Evolutionary conservation across 495 filamentous ascomycete species (phyloP).

Genomic region (Penicillium steckii): DNA sequence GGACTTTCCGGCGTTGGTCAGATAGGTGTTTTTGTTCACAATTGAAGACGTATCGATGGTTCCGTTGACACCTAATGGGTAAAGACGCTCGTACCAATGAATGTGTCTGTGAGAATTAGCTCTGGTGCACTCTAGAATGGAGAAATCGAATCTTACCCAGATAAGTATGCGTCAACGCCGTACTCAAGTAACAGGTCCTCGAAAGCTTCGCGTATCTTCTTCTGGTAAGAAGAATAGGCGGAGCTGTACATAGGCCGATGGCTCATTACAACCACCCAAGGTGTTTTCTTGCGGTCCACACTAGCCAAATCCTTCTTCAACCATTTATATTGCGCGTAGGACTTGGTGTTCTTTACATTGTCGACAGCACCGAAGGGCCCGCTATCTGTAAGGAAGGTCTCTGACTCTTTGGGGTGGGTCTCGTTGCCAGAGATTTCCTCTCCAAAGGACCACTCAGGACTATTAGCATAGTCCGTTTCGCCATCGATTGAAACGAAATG

Average conservation of each 20-base stretch:
- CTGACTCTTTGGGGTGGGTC: conserved; percentile 34
- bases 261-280: conserved; percentile 56
- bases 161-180: conserved; percentile 56
- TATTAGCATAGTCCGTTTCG: conserved; percentile 50
- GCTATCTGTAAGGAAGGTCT: conserved; percentile 48
- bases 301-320: conserved; percentile 44
- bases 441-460: conserved; percentile 41
- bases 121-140: not conserved
- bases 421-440: conserved; percentile 39
- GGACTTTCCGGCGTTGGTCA: conserved; percentile 39
- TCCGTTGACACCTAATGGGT: conserved; percentile 32
- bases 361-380: conserved; percentile 48
- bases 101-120: conserved; percentile 35
- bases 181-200: conserved; percentile 55
- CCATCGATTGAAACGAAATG: conserved; percentile 51
- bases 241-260: conserved; percentile 58
- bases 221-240: conserved; percentile 37
- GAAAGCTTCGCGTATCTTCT: conserved; percentile 48
- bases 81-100: conserved; percentile 54
- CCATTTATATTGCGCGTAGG: conserved; percentile 51
- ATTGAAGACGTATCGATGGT: conserved; percentile 38
- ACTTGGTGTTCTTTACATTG: conserved; percentile 39
- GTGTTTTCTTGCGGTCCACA: conserved; percentile 48
- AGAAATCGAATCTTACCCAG: conserved; percentile 26
- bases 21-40: conserved; percentile 42